These are phyloP conservation scores for Plasmodium sp. DNA, from an alignment of 169 alveolate species.

Conservation along the genomic window DNA sequence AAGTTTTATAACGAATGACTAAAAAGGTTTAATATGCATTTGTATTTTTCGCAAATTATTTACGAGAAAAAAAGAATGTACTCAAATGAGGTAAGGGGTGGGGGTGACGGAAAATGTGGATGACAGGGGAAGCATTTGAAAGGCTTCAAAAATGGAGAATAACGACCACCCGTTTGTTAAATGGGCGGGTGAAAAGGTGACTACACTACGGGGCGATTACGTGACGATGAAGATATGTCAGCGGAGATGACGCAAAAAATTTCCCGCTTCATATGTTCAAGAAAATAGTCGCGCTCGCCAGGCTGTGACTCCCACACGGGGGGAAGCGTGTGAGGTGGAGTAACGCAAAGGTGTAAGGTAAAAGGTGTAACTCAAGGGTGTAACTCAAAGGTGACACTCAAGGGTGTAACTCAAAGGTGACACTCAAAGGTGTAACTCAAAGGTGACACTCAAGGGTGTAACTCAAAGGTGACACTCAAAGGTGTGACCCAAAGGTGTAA, in stretches of 20 bases:
- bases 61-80: neutral
- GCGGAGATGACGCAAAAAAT: neutral
- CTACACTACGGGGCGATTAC: neutral
- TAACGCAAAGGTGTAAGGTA: neutral
- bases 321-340: neutral
- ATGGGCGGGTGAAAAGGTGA: neutral
- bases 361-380: too few species aligned
- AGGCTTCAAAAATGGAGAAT: neutral
- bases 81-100: neutral
- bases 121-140: neutral
- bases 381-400: neutral
- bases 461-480: too few species aligned
- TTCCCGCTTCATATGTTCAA: neutral
- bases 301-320: neutral
- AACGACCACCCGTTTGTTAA: neutral
- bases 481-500: neutral
- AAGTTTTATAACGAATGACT: neutral
- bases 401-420: neutral
- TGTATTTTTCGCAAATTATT: neutral
- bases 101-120: neutral
- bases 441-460: neutral
- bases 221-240: neutral
- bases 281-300: neutral
- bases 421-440: neutral
- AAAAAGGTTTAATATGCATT: neutral